Base-by-base conservation (phyloP, 805 yeast genomes). In the Kodamaea sagamina region DNA sequence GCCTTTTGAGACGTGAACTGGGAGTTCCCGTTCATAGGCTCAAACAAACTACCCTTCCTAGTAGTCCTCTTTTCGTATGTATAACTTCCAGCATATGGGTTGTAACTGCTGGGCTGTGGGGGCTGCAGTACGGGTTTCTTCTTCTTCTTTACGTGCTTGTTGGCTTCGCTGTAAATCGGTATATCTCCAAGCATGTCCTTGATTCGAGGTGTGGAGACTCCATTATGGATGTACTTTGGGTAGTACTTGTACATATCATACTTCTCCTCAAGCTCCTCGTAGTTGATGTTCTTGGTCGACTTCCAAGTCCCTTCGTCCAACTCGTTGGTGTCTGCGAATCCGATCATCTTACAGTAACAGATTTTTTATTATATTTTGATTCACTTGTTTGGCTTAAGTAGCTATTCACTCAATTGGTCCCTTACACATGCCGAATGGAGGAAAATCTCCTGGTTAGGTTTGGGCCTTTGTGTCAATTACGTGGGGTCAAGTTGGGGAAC, bases 121-220 rank as follows among this genome's bases (percentile, higher is more conserved):
- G 9, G 9, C 15, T 29, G 32, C 24, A 31, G 42, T 29, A 10
- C 35, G 17, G 36, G 44, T 11, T 36, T 54, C 46, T 47, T 50
- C 45, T 51, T 54, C 37, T 47, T 49, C 43, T 52, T 54, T 4
- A 61, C 49, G 42, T 60, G 68, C 41, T 59, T 54, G 49, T 65
- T 64, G 16, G 72, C 75, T 22, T 67, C 63, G 13, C 62, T 56
- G 46, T 71, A 71, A 13, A 71, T 68, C 4, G 75, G 76, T 47
- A 67, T 68, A 39, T 66, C 62, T 10, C 48, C 46, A 8, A 71
- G 58, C 54, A 67, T 50, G 19, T 53, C 58, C 43, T 54, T 54
- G 40, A 71, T 56, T n/a, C 54, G 51, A 3, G 76, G 75, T 2
- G 76, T 70, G 13, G 62, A 49, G 18, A 55, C 69, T 12, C 58